A percentile compares a stretch with the other conserved stretches of the same genome.
phyloP scores from a whole-genome alignment of 352 stramenopile species.

The Globisporangium viniferum region DNA sequence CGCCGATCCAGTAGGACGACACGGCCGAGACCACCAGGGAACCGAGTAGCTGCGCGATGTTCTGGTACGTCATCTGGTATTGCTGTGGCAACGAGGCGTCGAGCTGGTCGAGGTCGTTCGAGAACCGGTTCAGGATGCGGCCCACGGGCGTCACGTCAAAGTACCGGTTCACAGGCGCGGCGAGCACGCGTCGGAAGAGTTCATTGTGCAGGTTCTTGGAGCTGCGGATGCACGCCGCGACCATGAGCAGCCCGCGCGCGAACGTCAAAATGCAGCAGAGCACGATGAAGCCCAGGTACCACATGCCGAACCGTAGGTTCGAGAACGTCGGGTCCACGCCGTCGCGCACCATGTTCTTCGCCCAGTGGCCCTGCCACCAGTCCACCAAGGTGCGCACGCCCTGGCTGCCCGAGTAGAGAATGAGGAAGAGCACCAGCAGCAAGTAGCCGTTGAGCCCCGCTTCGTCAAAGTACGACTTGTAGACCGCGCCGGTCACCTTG shows the following conservation, averaged over 20 bases:
- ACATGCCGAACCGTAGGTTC: slow-evolving; percentile 22
- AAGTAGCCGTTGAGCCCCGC: slow-evolving; percentile 25
- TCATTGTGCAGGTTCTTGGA: slow-evolving; percentile 29
- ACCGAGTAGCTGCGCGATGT: slow-evolving; percentile 21
- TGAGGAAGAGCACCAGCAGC: background rate
- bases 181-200: slow-evolving; percentile 35
- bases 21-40: slow-evolving; percentile 18
- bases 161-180: slow-evolving; percentile 41
- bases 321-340: slow-evolving; percentile 36
- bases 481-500: slow-evolving; percentile 23
- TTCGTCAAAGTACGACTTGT: slow-evolving; percentile 38
- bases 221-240: slow-evolving; percentile 30
- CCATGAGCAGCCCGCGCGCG: slow-evolving; percentile 22
- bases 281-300: slow-evolving; percentile 36
- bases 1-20: slow-evolving; percentile 16
- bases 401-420: slow-evolving; percentile 8
- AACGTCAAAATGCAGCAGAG: slow-evolving; percentile 23
- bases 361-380: slow-evolving; percentile 39
- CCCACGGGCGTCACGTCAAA: slow-evolving; percentile 55
- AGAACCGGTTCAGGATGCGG: slow-evolving; percentile 49
- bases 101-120: slow-evolving; percentile 47
- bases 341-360: slow-evolving; percentile 21
- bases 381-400: slow-evolving; percentile 23
- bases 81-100: slow-evolving; percentile 36
- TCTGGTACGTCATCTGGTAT: slow-evolving; percentile 30